Evolutionary conservation across 495 filamentous ascomycete genomes (phyloP).

Genomic region (Neurospora sp.): DNA sequence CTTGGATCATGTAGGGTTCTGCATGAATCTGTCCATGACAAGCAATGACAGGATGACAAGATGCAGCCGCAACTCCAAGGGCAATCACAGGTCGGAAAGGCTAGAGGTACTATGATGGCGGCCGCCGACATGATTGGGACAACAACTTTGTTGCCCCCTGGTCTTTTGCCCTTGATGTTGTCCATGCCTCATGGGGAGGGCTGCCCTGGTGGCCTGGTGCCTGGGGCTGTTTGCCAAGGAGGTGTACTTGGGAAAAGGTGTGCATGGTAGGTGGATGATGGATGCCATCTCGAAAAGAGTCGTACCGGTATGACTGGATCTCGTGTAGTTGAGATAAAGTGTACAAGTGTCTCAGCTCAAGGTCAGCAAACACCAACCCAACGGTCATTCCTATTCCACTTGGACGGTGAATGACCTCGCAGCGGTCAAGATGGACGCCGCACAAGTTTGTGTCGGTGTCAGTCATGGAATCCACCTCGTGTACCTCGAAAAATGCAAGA

Average conservation of each 20-base stretch:
- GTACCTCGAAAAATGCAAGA: not conserved
- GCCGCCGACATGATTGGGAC: not conserved
- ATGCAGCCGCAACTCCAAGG: not conserved
- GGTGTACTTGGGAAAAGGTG: not conserved
- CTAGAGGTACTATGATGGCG: not conserved
- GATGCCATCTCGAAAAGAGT: not conserved
- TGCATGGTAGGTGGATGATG: not conserved
- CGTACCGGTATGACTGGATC: not conserved
- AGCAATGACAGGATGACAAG: not conserved
- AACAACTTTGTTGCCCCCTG: not conserved
- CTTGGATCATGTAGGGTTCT: not conserved
- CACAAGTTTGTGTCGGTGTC: not conserved
- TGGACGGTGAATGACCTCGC: not conserved
- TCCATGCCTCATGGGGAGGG: not conserved
- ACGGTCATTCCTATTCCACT: not conserved
- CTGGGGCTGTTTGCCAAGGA: not conserved
- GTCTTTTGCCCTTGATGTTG: not conserved
- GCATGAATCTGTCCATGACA: not conserved
- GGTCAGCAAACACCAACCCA: not conserved
- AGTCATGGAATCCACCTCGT: not conserved
- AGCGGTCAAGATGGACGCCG: not conserved
- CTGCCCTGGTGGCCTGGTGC: not conserved
- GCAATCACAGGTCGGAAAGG: not conserved
- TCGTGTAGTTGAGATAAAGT: not conserved
- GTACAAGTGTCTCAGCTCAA: not conserved